These are phyloP conservation scores for Amanita jacksonii DNA, from an alignment of 768 basidiomycete genomes.

Conservation along the genomic window DNA sequence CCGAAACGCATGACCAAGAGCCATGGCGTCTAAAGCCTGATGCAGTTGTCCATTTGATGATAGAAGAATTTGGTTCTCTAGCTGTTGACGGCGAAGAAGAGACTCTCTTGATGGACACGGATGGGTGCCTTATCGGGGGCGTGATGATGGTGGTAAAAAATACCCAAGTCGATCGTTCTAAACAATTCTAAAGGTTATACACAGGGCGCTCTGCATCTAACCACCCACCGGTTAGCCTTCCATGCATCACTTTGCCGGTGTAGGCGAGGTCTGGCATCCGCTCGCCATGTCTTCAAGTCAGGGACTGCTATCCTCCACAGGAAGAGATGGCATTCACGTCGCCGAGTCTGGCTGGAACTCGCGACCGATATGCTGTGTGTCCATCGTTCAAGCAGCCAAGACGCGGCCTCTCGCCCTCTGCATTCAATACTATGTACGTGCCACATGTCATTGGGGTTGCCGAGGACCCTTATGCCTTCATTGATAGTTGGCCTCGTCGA, in stretches of 20 bases:
- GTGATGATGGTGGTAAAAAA: slow-evolving; percentile 39
- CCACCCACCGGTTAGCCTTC: slow-evolving; percentile 55
- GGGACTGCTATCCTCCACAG: slow-evolving; percentile 41
- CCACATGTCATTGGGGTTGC: slow-evolving; percentile 10
- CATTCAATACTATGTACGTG: slow-evolving; percentile 42
- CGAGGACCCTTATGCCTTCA: not conserved
- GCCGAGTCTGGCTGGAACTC: slow-evolving; percentile 54
- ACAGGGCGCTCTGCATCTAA: slow-evolving; percentile 53
- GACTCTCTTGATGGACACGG: slow-evolving; percentile 42
- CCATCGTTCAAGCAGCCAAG: slow-evolving; percentile 44
- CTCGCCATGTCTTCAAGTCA: slow-evolving; percentile 32
- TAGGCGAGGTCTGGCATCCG: slow-evolving; percentile 21
- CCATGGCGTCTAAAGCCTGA: slow-evolving; percentile 30
- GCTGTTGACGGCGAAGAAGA: slow-evolving; percentile 33
- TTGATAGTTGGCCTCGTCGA: slow-evolving; percentile 27
- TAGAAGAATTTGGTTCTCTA: slow-evolving; percentile 48
- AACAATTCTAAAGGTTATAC: not conserved
- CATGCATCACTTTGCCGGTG: slow-evolving; percentile 51
- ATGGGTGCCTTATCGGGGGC: slow-evolving; percentile 40
- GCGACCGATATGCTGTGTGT: slow-evolving; percentile 50
- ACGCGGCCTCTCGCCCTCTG: slow-evolving; percentile 44
- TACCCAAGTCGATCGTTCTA: slow-evolving; percentile 5
- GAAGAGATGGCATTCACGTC: slow-evolving; percentile 33
- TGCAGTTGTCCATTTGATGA: slow-evolving; percentile 40
- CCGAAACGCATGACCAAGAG: slow-evolving; percentile 13